Conservation (phyloP, 768 basidiomycete genomes). For the Lanmaoa pseudosensibilis region DNA sequence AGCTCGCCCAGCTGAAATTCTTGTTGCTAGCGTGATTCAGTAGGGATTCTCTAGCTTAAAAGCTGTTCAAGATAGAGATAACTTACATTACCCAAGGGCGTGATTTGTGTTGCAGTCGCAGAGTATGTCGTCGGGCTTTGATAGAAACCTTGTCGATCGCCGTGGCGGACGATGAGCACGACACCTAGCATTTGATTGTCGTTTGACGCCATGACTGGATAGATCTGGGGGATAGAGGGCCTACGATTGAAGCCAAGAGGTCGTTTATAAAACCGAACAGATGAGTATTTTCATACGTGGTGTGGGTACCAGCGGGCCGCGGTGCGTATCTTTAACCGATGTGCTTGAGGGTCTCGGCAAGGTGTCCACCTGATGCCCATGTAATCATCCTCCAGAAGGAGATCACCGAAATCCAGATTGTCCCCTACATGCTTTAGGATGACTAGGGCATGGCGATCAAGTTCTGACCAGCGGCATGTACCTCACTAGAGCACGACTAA, state of each 20-base stretch:
- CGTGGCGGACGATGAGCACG: conserved; percentile 58
- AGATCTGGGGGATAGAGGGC: not conserved
- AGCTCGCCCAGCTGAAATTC: conserved; percentile 55
- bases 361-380: not conserved
- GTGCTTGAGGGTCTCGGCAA: not conserved
- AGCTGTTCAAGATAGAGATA: not conserved
- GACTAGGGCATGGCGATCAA: not conserved
- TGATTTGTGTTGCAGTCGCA: conserved; percentile 56
- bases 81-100: conserved; percentile 65
- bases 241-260: not conserved
- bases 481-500: not conserved
- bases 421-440: not conserved
- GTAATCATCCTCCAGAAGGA: not conserved
- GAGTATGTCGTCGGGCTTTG: conserved; percentile 60
- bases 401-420: not conserved
- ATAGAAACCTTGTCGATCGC: conserved; percentile 66
- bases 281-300: not conserved
- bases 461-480: not conserved
- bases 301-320: not conserved
- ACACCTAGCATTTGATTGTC: conserved; percentile 48
- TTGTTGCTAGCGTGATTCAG: conserved; percentile 43
- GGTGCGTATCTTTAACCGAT: not conserved
- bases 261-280: not conserved
- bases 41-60: not conserved
- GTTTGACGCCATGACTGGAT: conserved; percentile 15